Percentiles rank a stretch among this genome's conserved stretches.
Evolutionary conservation across 768 basidiomycete species (phyloP).

Genomic region (Lactarius hatsudake): DNA sequence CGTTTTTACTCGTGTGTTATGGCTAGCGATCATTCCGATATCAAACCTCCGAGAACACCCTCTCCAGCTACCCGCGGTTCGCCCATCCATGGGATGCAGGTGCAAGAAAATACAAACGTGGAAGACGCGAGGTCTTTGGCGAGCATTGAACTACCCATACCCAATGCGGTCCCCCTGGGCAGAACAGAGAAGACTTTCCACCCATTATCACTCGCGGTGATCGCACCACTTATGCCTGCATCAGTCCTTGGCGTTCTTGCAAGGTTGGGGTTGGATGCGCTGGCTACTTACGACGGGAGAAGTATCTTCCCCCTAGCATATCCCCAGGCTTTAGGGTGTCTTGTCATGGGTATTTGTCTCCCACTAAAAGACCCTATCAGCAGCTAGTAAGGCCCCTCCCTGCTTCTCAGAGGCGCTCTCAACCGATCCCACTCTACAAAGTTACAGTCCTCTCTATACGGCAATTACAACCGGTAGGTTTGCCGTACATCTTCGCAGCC

Average conservation of each 20-base stretch:
- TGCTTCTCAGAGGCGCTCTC: constrained; percentile 15
- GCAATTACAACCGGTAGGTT: constrained; percentile 77
- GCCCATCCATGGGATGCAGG: background rate
- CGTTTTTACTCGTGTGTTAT: background rate
- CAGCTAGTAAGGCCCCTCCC: constrained; percentile 56
- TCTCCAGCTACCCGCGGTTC: background rate
- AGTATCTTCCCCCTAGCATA: constrained; percentile 83
- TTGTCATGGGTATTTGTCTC: constrained; percentile 83
- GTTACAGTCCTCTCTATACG: constrained; percentile 86
- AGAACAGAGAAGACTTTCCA: constrained; percentile 37
- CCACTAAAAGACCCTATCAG: constrained; percentile 70
- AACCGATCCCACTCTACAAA: constrained; percentile 34
- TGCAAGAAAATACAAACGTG: constrained; percentile 27
- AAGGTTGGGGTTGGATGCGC: constrained; percentile 71
- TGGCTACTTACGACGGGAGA: constrained; percentile 69
- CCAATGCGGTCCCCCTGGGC: constrained; percentile 34
- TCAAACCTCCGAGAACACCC: background rate
- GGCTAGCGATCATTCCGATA: background rate
- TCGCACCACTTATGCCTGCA: constrained; percentile 72
- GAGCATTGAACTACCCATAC: constrained; percentile 42
- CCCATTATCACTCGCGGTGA: constrained; percentile 60
- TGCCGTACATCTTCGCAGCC: background rate
- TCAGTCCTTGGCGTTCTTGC: constrained; percentile 86
- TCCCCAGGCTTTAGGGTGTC: constrained; percentile 83
- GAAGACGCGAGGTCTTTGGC: constrained; percentile 40